Evolutionary conservation across 495 filamentous ascomycete genomes (phyloP).

Genomic region (Evernia prunastri): DNA sequence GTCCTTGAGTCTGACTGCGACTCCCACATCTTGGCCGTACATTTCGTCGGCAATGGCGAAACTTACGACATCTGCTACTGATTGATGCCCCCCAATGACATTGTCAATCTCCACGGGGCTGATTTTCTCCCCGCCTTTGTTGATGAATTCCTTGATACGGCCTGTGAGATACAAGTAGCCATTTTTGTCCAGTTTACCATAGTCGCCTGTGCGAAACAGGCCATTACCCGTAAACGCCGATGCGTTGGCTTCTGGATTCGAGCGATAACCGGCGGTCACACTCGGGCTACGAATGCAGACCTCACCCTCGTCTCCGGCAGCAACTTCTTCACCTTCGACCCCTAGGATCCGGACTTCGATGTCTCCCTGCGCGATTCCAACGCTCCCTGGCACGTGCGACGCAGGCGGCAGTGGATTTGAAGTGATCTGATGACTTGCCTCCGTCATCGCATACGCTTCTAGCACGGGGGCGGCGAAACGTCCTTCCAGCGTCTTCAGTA

Average conservation of each 20-base stretch:
- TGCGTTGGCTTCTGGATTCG: constrained; percentile 52
- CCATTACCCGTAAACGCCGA: not conserved
- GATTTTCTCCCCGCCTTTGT: not conserved
- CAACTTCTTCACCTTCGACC: constrained; percentile 51
- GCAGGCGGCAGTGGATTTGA: constrained; percentile 72
- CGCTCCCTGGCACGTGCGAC: constrained; percentile 67
- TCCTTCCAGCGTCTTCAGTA: constrained; percentile 63
- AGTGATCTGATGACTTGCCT: constrained; percentile 86
- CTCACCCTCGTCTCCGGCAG: constrained; percentile 61
- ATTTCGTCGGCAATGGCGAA: not conserved
- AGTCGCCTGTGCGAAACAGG: not conserved
- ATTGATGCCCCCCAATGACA: not conserved
- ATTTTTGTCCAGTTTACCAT: not conserved
- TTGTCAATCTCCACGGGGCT: constrained; percentile 1
- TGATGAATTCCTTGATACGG: constrained; percentile 1
- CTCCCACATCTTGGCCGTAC: not conserved
- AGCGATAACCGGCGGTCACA: constrained; percentile 74
- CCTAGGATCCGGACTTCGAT: constrained; percentile 76
- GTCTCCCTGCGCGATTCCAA: constrained; percentile 72
- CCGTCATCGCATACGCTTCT: constrained; percentile 80
- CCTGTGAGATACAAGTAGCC: constrained; percentile 1
- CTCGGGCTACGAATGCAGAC: constrained; percentile 74
- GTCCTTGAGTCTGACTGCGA: not conserved
- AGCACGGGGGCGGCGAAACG: constrained; percentile 66
- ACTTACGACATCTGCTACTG: not conserved